Percentiles rank a stretch among this genome's conserved stretches.
Conservation (phyloP, 2,329 filamentous ascomycete genomes). For the Sporothrix pseudoabietina region DNA sequence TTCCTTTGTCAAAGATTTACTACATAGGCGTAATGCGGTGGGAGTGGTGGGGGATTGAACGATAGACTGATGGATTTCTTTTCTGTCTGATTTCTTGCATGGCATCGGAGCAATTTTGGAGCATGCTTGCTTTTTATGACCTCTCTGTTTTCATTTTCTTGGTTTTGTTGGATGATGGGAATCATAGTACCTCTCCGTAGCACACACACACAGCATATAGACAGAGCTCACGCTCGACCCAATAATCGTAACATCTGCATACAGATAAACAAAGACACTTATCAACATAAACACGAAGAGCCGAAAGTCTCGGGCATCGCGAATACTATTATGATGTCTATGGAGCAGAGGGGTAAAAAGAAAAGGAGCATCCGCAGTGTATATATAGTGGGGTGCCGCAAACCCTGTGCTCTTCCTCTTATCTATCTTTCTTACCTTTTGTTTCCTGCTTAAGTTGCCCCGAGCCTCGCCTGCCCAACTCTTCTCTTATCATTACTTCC, state of each 20-base stretch:
- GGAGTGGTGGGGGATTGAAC: neutral
- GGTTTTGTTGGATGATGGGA: neutral
- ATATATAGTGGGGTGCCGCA: neutral
- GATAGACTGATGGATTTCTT: neutral
- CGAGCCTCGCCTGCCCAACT: neutral
- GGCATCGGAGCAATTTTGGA: slow-evolving; percentile 13
- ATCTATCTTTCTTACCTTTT: neutral
- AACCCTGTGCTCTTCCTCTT: neutral
- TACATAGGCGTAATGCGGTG: slow-evolving; percentile 1
- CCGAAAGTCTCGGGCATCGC: neutral
- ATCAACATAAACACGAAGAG: neutral
- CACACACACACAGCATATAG: slow-evolving; percentile 4
- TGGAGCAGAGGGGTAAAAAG: neutral
- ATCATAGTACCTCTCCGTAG: neutral
- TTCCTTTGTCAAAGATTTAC: slow-evolving; percentile 8
- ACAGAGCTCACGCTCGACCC: neutral
- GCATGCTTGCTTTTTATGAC: neutral
- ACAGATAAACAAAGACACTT: neutral
- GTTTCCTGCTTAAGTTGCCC: neutral
- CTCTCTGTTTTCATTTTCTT: neutral
- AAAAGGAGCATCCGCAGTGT: neutral
- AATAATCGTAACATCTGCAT: neutral
- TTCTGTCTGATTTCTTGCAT: neutral
- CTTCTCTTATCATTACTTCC: neutral
- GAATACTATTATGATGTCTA: neutral